Evolutionary conservation across 2,329 filamentous ascomycete genomes (phyloP), one percentile per base, ranked within the genome.

Genomic region (Fusarium sp.): DNA sequence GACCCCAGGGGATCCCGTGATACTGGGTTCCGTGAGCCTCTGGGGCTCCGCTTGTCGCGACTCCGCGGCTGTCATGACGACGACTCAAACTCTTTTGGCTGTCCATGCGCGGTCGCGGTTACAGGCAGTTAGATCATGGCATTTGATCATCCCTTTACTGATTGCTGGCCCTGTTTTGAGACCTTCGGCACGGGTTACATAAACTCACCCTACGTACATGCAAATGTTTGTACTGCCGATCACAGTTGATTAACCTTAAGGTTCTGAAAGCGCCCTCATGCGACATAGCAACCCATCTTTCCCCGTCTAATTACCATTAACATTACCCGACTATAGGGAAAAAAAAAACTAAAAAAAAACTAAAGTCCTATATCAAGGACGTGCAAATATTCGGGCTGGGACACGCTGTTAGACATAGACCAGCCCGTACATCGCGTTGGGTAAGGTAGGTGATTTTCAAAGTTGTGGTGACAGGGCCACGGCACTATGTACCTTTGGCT

Each of bases 401-500:
- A 38, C 26, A 17, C 15, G n/a, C 22, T 57, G 31, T 58, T 19
- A 15, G 55, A 26, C 6, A 55, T 8, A 5, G 33, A n/a, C 7
- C 36, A 42, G 50, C 55, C 56, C 49, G 43, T 45, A 60, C 52
- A 57, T 58, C 28, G 31, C 31, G 45, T 49, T 34, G 56, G 28
- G 28, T 31, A 31, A 31, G 28, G 22, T 46, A 47, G 22, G 55
- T 45, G 45, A 52, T 57, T 52, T 43, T 67, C 39, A 60, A 61
- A 59, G 17, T 52, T 57, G 39, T 19, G 28, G 19, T 51, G 58
- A 62, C 57, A 67, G 63, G 60, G 60, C 69, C 55, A 60, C 70
- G 61, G 60, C 62, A 61, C 65, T 67, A 57, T 58, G 42, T 61
- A 22, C 59, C 50, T 64, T 57, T 57, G 60, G 33, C 64, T 69